These are phyloP conservation scores for Termitomyces sp. DNA, from an alignment of 768 basidiomycete genomes.

Conservation along the genomic window DNA sequence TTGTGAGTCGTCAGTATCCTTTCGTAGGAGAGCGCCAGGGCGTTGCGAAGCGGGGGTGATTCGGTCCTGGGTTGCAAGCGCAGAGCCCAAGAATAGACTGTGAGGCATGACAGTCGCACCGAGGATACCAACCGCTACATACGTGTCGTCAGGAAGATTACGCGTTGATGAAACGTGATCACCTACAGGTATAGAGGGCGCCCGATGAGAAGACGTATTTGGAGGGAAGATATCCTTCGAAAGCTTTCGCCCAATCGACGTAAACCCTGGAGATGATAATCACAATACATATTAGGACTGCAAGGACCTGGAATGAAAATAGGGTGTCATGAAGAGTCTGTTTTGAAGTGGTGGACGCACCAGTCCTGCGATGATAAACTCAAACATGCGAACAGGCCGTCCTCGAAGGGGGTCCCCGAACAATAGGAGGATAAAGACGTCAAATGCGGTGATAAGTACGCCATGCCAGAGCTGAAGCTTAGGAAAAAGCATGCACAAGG, in stretches of 20 bases:
- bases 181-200: slow-evolving; percentile 61
- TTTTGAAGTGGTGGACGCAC: slow-evolving; percentile 30
- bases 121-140: slow-evolving; percentile 61
- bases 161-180: not conserved
- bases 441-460: slow-evolving; percentile 61
- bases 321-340: not conserved
- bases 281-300: slow-evolving; percentile 74
- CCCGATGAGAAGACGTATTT: slow-evolving; percentile 50
- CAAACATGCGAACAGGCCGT: slow-evolving; percentile 64
- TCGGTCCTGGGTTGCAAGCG: slow-evolving; percentile 80
- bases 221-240: slow-evolving; percentile 74
- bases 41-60: slow-evolving; percentile 31
- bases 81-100: slow-evolving; percentile 84
- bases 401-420: slow-evolving; percentile 66
- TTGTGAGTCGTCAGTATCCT: slow-evolving; percentile 4
- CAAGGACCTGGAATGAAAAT: slow-evolving; percentile 40
- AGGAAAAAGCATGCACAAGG: slow-evolving; percentile 70
- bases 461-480: slow-evolving; percentile 63
- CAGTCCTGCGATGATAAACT: slow-evolving; percentile 33
- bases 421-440: slow-evolving; percentile 67
- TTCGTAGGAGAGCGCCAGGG: slow-evolving; percentile 16
- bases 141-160: not conserved
- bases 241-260: slow-evolving; percentile 69
- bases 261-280: slow-evolving; percentile 68
- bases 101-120: slow-evolving; percentile 94